Evolutionary conservation across 2,329 filamentous ascomycete genomes (phyloP).

Genomic region (Exophiala oligosperma): DNA sequence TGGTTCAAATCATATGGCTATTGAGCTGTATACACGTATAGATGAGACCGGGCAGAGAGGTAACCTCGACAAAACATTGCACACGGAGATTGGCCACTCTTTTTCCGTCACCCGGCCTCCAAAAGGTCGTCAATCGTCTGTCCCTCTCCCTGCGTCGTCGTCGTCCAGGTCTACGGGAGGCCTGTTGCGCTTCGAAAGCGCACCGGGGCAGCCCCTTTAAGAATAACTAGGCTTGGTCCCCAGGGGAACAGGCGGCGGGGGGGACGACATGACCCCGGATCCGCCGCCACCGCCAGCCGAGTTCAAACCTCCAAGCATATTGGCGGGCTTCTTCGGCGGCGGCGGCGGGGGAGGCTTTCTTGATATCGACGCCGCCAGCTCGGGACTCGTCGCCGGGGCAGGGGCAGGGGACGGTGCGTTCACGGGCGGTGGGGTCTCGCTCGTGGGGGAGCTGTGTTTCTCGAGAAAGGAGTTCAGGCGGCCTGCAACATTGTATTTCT

Average conservation of each 20-base stretch:
- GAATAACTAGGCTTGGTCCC: conserved; percentile 53
- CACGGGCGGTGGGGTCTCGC: conserved; percentile 30
- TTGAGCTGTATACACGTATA: no score
- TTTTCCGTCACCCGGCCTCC: no score
- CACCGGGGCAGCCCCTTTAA: background rate
- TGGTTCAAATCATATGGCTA: no score
- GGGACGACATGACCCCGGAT: conserved; percentile 29
- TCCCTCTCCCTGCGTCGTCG: no score
- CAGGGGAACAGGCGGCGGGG: conserved; percentile 58
- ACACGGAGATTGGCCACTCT: no score
- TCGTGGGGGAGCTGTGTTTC: conserved; percentile 38
- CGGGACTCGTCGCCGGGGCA: conserved; percentile 27
- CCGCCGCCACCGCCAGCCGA: conserved; percentile 18
- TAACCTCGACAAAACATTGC: no score
- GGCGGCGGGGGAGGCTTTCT: conserved; percentile 59
- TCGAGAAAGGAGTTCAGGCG: conserved; percentile 51
- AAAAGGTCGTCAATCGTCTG: no score
- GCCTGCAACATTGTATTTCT: conserved; percentile 60
- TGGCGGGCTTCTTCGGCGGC: conserved; percentile 55
- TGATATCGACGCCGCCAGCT: conserved; percentile 33
- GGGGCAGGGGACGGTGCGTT: conserved; percentile 17
- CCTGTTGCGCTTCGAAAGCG: background rate
- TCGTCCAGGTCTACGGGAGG: background rate
- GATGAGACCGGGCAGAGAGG: no score
- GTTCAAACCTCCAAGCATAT: conserved; percentile 40